Base-by-base conservation (phyloP, 1,284 basidiomycete species). In the Austropuccinia psidii region DNA sequence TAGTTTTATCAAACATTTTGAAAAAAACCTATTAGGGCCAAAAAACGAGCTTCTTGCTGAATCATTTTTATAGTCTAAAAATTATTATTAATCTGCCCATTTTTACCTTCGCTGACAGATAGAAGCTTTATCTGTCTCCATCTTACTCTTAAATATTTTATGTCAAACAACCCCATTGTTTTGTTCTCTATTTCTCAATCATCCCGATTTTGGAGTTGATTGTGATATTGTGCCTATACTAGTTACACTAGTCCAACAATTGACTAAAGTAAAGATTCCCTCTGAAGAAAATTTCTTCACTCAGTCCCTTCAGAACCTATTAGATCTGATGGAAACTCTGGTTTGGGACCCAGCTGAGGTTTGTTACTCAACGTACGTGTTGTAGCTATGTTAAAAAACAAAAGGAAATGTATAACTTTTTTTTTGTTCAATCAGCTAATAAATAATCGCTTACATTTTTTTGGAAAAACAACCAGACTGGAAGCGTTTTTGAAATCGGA, bases 291-390 rank as follows among this genome's bases (percentile, higher is more conserved):
- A n/a, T n/a, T n/a, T n/a, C n/a, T n/a, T n/a, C n/a, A n/a, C n/a
- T n/a, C n/a, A n/a, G n/a, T n/a, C n/a, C n/a, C 61, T 49, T 35
- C 15, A 24, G 15, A 52, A 49, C 6, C 21, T 55, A 1, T 41
- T 68, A n/a, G 54, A 57, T 27, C 31, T 68, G 6, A 19, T 68
- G 27, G 37, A 43, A 4, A n/a, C 43, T n/a, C 9, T 68, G 19
- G 33, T 58, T 33, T 68, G 66, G 66, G 66, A 57, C 31, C 66
- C 66, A 31, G 41, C 66, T 33, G 66, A 68, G 39, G 52, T 52
- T n/a, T 57, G 66, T 47, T 39, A 68, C n/a, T 29, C 27, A 4
- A 49, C 11, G 61, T 64, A 64, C 27, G 61, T 64, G n/a, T n/a
- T n/a, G n/a, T n/a, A n/a, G n/a, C n/a, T n/a, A 15, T 45, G 5